Percentiles rank a stretch among this genome's conserved stretches.
These are phyloP conservation scores for Citrullus mucosospermus DNA, from an alignment of 306 rosid species.

Conservation along the genomic window DNA sequence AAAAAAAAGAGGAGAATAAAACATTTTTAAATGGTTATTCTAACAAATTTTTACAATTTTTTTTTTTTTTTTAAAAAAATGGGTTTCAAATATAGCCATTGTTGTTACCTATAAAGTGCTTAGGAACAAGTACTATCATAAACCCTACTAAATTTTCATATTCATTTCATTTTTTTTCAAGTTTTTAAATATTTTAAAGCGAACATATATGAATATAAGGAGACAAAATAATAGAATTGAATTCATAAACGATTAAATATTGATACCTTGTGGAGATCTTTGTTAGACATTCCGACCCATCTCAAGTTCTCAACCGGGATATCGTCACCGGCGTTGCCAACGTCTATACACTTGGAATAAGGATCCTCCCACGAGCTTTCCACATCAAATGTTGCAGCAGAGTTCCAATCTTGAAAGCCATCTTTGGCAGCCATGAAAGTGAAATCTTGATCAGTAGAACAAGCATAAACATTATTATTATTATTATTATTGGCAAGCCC, in stretches of 20 bases:
- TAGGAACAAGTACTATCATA: not conserved
- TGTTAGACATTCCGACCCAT: constrained; percentile 77
- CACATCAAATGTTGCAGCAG: not conserved
- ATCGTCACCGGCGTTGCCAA: constrained; percentile 32
- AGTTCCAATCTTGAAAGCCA: constrained; percentile 14
- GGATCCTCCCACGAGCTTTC: constrained; percentile 52
- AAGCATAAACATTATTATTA: constrained; percentile 15
- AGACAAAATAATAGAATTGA: not conserved
- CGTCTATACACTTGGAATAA: constrained; percentile 30
- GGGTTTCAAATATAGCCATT: not conserved
- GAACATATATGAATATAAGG: not conserved
- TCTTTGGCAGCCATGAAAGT: constrained; percentile 44
- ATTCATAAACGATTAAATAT: not conserved
- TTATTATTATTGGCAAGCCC: constrained; percentile 5
- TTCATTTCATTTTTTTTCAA: not conserved
- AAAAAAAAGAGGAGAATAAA: not conserved
- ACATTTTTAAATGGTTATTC: not conserved
- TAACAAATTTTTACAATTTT: not conserved
- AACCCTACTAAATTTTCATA: not conserved
- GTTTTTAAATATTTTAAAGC: not conserved
- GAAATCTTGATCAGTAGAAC: constrained; percentile 40
- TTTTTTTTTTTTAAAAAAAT: not conserved
- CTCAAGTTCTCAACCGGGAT: constrained; percentile 58
- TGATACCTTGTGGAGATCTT: constrained; percentile 51
- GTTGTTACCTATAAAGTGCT: not conserved